These are phyloP conservation scores for Globisporangium paddicum DNA, from an alignment of 352 stramenopile genomes.

Conservation along the genomic window DNA sequence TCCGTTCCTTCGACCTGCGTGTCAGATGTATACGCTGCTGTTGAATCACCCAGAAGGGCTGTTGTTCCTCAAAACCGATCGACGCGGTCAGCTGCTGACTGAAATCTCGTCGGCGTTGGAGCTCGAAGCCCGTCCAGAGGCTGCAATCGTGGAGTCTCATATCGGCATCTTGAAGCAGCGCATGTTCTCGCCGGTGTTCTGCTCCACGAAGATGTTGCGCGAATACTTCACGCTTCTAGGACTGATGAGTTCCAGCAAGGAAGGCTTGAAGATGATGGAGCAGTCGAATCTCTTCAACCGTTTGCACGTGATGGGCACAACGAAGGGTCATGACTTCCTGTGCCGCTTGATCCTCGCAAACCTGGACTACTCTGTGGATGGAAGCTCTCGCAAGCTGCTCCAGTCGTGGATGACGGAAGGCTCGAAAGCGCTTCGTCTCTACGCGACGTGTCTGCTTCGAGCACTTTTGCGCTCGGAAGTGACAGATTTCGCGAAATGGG, in stretches of 20 bases:
- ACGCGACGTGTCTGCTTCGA: constrained; percentile 79
- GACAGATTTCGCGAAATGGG: constrained; percentile 86
- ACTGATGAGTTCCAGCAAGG: constrained; percentile 87
- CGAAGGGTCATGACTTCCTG: constrained; percentile 86
- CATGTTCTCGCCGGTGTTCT: constrained; percentile 88
- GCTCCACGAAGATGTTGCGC: constrained; percentile 81
- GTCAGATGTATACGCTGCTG: constrained; percentile 87
- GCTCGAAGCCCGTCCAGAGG: constrained; percentile 78
- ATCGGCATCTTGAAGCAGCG: constrained; percentile 82
- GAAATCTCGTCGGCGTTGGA: constrained; percentile 85
- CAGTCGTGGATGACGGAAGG: constrained; percentile 87
- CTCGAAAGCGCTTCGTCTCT: constrained; percentile 79
- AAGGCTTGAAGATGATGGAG: constrained; percentile 90
- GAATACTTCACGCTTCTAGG: constrained; percentile 88
- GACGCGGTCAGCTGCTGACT: constrained; percentile 74
- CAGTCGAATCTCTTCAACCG: constrained; percentile 88
- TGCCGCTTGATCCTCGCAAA: constrained; percentile 86
- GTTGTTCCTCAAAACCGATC: constrained; percentile 85
- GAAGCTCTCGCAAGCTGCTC: constrained; percentile 80
- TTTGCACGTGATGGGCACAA: constrained; percentile 83
- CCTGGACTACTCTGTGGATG: constrained; percentile 85
- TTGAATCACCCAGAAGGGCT: constrained; percentile 85
- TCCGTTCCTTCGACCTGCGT: constrained; percentile 82
- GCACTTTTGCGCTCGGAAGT: constrained; percentile 81
- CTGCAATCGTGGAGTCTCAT: constrained; percentile 85